Percentiles rank a stretch among this genome's conserved stretches.
Evolutionary conservation across 1,284 basidiomycete species (phyloP).

Genomic region (Puccinia polysora): DNA sequence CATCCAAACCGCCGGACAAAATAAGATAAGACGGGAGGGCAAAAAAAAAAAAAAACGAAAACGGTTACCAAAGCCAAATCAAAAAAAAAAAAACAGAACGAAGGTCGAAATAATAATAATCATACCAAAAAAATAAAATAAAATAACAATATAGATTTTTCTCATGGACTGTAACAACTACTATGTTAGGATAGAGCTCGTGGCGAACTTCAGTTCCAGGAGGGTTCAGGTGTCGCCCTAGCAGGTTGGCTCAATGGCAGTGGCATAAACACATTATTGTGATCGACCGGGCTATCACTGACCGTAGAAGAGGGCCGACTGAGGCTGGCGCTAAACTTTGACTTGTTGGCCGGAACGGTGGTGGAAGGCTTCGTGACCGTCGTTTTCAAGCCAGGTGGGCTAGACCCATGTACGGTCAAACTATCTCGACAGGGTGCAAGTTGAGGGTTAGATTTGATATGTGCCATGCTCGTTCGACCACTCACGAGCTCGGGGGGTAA

Average conservation of each 20-base stretch:
- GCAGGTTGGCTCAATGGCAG: slow-evolving; percentile 18
- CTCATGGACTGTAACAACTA: no score
- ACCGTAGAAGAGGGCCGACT: neutral
- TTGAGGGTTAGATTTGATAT: neutral
- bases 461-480: neutral
- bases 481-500: neutral
- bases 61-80: no score
- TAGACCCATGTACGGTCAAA: slow-evolving; percentile 11
- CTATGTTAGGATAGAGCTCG: no score
- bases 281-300: neutral
- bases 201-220: no score
- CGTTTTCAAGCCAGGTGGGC: neutral
- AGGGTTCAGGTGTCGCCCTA: slow-evolving; percentile 12
- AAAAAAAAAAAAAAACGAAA: no score
- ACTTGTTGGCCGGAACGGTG: neutral
- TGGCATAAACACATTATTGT: slow-evolving; percentile 1
- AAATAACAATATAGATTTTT: no score
- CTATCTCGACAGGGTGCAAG: neutral
- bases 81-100: no score
- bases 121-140: no score
- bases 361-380: neutral
- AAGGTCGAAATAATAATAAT: no score
- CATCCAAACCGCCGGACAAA: no score
- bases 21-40: no score
- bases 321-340: neutral